These are phyloP conservation scores for Fusarium sp. DNA, from an alignment of 2,329 filamentous ascomycete species.

Conservation along the genomic window DNA sequence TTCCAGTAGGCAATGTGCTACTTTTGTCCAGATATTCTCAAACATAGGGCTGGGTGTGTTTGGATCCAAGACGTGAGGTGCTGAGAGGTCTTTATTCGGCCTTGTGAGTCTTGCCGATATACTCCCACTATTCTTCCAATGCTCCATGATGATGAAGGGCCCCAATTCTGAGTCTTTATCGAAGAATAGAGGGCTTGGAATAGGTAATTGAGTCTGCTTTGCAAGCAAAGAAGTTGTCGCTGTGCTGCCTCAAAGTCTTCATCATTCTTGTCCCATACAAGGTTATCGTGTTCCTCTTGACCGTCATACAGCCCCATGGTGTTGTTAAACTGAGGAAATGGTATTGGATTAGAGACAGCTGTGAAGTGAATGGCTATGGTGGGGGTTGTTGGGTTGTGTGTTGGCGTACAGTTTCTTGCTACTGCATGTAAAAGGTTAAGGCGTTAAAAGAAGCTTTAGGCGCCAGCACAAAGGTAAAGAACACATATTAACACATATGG, in stretches of 20 bases:
- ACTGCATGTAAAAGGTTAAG: too few relatives aligned
- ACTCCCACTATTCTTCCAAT: conserved; percentile 38
- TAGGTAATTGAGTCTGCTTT: conserved; percentile 3
- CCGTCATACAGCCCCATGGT: neutral
- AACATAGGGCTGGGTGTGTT: conserved; percentile 49
- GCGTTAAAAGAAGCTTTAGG: too few relatives aligned
- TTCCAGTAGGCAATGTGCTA: conserved; percentile 55
- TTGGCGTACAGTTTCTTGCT: neutral
- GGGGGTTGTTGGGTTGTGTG: neutral
- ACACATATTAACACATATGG: too few relatives aligned
- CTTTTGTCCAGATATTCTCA: conserved; percentile 48
- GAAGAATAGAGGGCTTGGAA: conserved; percentile 14
- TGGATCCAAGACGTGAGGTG: conserved; percentile 2
- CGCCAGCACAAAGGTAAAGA: too few relatives aligned
- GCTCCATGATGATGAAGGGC: conserved; percentile 47
- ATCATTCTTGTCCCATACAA: conserved; percentile 31
- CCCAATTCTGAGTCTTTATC: conserved; percentile 39
- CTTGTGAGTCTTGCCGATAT: conserved; percentile 29
- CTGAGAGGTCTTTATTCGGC: neutral
- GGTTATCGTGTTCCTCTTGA: conserved; percentile 27
- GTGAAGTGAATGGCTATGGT: neutral
- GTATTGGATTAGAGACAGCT: neutral
- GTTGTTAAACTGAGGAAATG: too few relatives aligned
- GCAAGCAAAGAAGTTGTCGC: neutral
- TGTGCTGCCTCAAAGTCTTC: neutral